Percentiles rank a stretch among this genome's conserved stretches.
Evolutionary conservation across 495 filamentous ascomycete species (phyloP).

Genomic region (Podospora anserina): DNA sequence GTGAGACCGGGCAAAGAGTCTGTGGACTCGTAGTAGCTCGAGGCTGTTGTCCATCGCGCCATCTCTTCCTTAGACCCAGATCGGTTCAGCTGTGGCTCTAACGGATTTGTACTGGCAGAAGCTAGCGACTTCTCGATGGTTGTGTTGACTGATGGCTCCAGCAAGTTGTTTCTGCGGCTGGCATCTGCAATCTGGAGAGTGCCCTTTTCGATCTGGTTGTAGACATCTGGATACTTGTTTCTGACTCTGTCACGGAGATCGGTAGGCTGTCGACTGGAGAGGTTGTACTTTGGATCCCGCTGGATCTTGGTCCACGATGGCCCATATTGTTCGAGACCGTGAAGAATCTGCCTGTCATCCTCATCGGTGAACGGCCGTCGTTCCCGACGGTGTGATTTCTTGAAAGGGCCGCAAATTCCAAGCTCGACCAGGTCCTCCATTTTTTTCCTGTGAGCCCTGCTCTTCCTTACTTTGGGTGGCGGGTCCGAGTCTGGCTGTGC

Average conservation of each 20-base stretch:
- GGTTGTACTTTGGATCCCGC: constrained; percentile 62
- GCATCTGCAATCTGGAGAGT: constrained; percentile 41
- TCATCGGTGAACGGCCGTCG: constrained; percentile 64
- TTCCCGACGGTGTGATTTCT: constrained; percentile 52
- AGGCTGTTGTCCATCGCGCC: constrained; percentile 32
- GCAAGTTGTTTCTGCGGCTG: constrained; percentile 21
- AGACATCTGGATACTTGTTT: constrained; percentile 68
- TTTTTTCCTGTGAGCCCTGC: constrained; percentile 52
- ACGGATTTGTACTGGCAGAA: constrained; percentile 23
- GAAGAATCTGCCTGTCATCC: constrained; percentile 74
- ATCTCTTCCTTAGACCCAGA: constrained; percentile 44
- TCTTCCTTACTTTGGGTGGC: constrained; percentile 40
- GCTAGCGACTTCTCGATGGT: constrained; percentile 35
- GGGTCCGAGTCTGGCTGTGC: constrained; percentile 21
- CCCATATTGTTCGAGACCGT: constrained; percentile 71
- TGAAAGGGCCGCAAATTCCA: constrained; percentile 54
- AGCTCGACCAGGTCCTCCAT: constrained; percentile 54
- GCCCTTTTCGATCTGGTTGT: constrained; percentile 55
- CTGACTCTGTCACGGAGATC: constrained; percentile 81
- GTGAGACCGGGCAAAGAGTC: constrained; percentile 31
- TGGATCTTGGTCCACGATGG: constrained; percentile 79
- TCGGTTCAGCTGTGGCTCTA: constrained; percentile 40
- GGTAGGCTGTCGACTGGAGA: constrained; percentile 66
- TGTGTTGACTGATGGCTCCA: constrained; percentile 44
- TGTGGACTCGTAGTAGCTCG: constrained; percentile 29